Evolutionary conservation across 2,329 filamentous ascomycete genomes (phyloP), one percentile per base, ranked within the genome.

Genomic region (Fusarium aywerte): DNA sequence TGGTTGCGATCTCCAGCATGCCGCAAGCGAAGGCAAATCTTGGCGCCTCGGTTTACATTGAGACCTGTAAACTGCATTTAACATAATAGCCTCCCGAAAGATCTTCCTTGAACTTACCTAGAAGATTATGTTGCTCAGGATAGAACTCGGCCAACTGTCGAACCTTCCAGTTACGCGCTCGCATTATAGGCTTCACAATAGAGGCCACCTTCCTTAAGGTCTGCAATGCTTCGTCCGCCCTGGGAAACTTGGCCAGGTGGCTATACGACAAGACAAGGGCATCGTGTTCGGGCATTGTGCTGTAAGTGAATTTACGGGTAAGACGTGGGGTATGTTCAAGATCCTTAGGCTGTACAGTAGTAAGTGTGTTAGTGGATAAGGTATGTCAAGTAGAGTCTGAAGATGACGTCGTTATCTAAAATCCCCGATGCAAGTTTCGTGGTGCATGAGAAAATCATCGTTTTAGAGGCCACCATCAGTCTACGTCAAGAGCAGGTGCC

Each of bases 141-240:
- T 92, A 91, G 79, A 98, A 97, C 76, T 98, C 95, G 47, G 89
- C 88, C 16, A 98, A 84, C 45, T 91, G 87, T 27, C 86, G 84
- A 32, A 98, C 92, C 65, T 83, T 90, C 92, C 93, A 98, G 55
- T 85, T 85, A 40, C 92, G 88, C 45, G 92, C 92, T 67, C 93
- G 86, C 94, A 98, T 98, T 65, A 98, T 92, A 18, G 95, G 95
- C 77, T 97, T 97, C 64, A 97, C 94, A 58, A 96, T 80, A 25
- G 93, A 97, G 4, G 93, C 93, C 38, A 96, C 85, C 78, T 91
- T 94, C 73, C 89, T 91, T 23, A 98, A 84, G 58, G 87, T 87
- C 33, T 87, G 79, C 18, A 87, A 75, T 15, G 85, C 85, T 59
- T 87, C 84, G 16, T 76, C 73, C 20, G 83, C 80, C 4, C 83